Evolutionary conservation across 2,329 filamentous ascomycete genomes (phyloP), one percentile per base, ranked within the genome.

Genomic region (Fusarium sororula): DNA sequence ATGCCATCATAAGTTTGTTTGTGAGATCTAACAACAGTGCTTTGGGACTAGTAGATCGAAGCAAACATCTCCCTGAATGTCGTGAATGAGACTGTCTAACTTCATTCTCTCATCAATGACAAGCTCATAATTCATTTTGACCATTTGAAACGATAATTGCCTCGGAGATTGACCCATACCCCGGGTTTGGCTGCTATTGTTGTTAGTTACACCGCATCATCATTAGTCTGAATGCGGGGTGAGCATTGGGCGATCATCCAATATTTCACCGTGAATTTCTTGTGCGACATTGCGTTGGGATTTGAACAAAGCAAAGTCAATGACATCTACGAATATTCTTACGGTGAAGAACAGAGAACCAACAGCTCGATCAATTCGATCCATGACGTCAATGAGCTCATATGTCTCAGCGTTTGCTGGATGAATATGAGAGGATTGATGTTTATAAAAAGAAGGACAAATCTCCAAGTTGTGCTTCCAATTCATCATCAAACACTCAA

Each of bases 251-350:
- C 35, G 59, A 58, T 58, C 55, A n/a, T 26, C 20, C 32, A 28
- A 50, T 37, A n/a, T 28, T 15, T n/a, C 14, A 50, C 55, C 41
- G 55, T 58, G 55, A 58, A 50, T 50, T 50, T 50, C 24, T 28
- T 50, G 15, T 58, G 41, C 41, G 22, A 37, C 15, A 50, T 58
- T 48, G 24, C 30, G 12, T 37, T 58, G 32, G 15, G 22, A 18
- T n/a, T 28, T 50, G 55, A 50, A 58, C 55, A 62, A 62, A 44
- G 60, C 53, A 63, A 68, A 68, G 64, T 68, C 66, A 41, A 68
- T 68, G 66, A 68, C 66, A 50, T 55, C 44, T 68, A 22, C 48
- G 62, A n/a, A 5, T 15, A 50, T 50, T 15, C 41, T 58, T 37
- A n/a, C 41, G 30, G 41, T 17, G 11, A 30, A 28, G 13, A 22